phyloP scores from a whole-genome alignment of 2,329 filamentous ascomycete genomes.

The Cucurbitaria berberidis region DNA sequence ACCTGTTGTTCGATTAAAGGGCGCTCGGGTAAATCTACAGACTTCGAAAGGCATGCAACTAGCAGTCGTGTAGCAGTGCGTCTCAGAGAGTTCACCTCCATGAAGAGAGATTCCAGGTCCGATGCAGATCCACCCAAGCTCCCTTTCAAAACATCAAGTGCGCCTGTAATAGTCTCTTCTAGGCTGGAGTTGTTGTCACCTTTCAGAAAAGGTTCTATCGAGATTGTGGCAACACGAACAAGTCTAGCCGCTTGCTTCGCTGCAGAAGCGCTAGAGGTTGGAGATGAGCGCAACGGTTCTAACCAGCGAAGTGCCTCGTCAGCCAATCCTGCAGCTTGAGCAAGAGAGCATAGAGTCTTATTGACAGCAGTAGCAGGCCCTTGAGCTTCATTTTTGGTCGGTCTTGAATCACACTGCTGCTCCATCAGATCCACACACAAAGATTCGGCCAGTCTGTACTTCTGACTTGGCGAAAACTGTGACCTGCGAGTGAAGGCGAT shows the following conservation, averaged over 20 bases:
- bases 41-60: slow-evolving; percentile 14
- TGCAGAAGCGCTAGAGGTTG: slow-evolving; percentile 21
- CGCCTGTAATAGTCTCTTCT: slow-evolving; percentile 23
- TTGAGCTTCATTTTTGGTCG: background rate
- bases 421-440: slow-evolving; percentile 32
- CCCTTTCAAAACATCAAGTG: slow-evolving; percentile 35
- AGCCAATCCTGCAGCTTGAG: slow-evolving; percentile 41
- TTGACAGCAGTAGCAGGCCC: slow-evolving; percentile 7
- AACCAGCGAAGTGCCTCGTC: slow-evolving; percentile 46
- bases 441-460: slow-evolving; percentile 50
- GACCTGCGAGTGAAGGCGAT: slow-evolving; percentile 65
- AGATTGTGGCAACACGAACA: slow-evolving; percentile 40
- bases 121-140: slow-evolving; percentile 39
- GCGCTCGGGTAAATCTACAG: background rate
- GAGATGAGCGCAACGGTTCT: slow-evolving; percentile 18
- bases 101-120: slow-evolving; percentile 45
- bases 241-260: slow-evolving; percentile 32
- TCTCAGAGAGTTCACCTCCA: slow-evolving; percentile 44
- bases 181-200: slow-evolving; percentile 20
- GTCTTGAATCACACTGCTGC: background rate
- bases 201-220: slow-evolving; percentile 36
- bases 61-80: slow-evolving; percentile 38
- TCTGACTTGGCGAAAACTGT: slow-evolving; percentile 40
- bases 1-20: slow-evolving; percentile 17
- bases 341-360: slow-evolving; percentile 40